Conservation (phyloP, 495 filamentous ascomycete genomes). For the Penicillium coffeae region DNA sequence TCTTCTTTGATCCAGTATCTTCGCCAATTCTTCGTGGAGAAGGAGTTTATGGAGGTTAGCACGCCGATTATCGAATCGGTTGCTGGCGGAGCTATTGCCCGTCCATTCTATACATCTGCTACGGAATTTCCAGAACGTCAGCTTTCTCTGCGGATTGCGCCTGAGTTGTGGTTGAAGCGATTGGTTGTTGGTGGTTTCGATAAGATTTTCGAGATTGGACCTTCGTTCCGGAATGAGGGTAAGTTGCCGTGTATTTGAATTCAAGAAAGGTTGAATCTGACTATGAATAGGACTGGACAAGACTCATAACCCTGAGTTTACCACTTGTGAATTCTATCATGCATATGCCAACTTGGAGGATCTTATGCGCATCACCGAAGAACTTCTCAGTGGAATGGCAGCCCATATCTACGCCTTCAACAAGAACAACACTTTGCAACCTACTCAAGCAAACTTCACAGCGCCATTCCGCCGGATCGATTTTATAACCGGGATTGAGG, state of each 20-base stretch:
- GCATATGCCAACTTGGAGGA: conserved; percentile 75
- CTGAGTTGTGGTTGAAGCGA: conserved; percentile 93
- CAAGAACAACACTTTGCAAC: conserved; percentile 42
- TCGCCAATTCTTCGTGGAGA: conserved; percentile 65
- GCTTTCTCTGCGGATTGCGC: conserved; percentile 78
- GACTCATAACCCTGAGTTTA: conserved; percentile 96
- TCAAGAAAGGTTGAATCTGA: conserved; percentile 2
- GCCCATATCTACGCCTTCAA: conserved; percentile 48
- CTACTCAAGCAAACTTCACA: conserved; percentile 54
- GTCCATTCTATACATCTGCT: conserved; percentile 74
- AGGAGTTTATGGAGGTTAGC: conserved; percentile 77
- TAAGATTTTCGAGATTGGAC: conserved; percentile 87
- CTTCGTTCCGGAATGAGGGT: conserved; percentile 93
- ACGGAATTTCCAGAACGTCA: conserved; percentile 65
- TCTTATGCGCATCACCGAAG: conserved; percentile 70
- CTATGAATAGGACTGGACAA: conserved; percentile 61
- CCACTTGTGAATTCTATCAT: conserved; percentile 93
- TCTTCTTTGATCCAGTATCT: conserved; percentile 70
- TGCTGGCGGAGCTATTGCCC: conserved; percentile 79
- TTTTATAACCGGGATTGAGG: conserved; percentile 78
- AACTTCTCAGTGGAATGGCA: conserved; percentile 57
- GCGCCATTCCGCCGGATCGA: conserved; percentile 63
- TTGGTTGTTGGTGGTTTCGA: conserved; percentile 88
- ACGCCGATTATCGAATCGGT: conserved; percentile 78
- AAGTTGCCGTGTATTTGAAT: conserved; percentile 10